These are phyloP conservation scores for Solioccasus polychromus DNA, from an alignment of 768 basidiomycete species.

Conservation along the genomic window DNA sequence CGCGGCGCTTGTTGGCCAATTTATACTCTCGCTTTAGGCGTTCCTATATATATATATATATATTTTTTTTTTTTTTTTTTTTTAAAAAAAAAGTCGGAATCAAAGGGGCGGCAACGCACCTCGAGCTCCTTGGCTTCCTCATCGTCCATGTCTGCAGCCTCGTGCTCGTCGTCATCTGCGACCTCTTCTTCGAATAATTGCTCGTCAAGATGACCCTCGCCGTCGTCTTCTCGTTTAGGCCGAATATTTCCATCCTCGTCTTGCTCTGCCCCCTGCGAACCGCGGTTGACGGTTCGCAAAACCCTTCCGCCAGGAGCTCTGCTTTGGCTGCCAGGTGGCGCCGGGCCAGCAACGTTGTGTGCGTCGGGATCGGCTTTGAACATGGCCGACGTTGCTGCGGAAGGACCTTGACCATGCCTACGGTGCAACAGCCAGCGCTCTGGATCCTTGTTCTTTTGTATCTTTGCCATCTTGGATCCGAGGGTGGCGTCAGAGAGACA, in stretches of 20 bases:
- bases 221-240: conserved; percentile 60
- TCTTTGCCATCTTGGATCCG: conserved; percentile 33
- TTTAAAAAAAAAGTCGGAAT: neutral
- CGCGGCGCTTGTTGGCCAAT: conserved; percentile 69
- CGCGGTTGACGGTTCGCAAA: conserved; percentile 67
- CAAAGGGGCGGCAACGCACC: conserved; percentile 38
- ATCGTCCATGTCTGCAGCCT: conserved; percentile 70
- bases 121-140: conserved; percentile 84
- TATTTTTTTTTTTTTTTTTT: no score
- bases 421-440: conserved; percentile 66
- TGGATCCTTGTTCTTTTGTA: conserved; percentile 73
- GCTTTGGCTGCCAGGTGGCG: conserved; percentile 51
- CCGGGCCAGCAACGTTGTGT: conserved; percentile 37
- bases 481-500: neutral
- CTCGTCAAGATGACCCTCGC: conserved; percentile 81
- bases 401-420: conserved; percentile 56
- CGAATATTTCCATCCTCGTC: conserved; percentile 61
- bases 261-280: conserved; percentile 57
- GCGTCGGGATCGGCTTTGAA: conserved; percentile 65
- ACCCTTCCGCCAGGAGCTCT: conserved; percentile 67
- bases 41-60: conserved; percentile 55
- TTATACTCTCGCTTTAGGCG: conserved; percentile 82
- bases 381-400: conserved; percentile 61
- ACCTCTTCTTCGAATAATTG: conserved; percentile 80
- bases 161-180: conserved; percentile 84